Conservation (phyloP, 2,329 filamentous ascomycete genomes). For the Fusarium sp. region DNA sequence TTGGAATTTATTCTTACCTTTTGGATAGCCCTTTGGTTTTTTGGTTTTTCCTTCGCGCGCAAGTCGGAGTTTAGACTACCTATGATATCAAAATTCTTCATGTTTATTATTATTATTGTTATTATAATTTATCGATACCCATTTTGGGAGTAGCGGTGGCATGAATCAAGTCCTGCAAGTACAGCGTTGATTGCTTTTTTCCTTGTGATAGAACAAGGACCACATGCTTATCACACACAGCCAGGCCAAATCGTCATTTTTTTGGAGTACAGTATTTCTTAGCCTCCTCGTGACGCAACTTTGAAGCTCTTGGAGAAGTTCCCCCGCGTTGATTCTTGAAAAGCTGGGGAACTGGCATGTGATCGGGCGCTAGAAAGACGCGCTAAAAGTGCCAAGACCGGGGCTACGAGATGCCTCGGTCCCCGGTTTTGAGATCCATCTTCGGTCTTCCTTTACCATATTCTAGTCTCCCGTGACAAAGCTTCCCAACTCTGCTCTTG, state of each 20-base stretch:
- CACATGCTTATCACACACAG: conserved; percentile 27
- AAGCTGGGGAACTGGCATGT: conserved; percentile 51
- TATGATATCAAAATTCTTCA: conserved; percentile 4
- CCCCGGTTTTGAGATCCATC: conserved; percentile 44
- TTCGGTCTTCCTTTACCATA: conserved; percentile 23
- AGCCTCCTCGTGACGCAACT: conserved; percentile 41
- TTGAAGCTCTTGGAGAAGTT: conserved; percentile 22
- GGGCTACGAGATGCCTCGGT: conserved; percentile 52
- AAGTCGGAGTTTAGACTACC: conserved; percentile 4
- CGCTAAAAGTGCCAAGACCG: conserved; percentile 45
- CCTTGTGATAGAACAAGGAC: conserved; percentile 34
- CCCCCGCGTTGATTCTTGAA: conserved; percentile 29
- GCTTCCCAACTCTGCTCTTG: conserved; percentile 33
- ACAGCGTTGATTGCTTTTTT: conserved; percentile 12
- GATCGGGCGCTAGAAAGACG: conserved; percentile 38
- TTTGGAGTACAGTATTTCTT: conserved; percentile 26
- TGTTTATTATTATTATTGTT: conserved; percentile 2
- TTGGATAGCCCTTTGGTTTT: background rate
- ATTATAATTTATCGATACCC: conserved; percentile 18
- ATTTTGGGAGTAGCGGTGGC: conserved; percentile 7
- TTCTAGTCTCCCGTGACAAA: conserved; percentile 31
- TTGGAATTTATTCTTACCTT: background rate
- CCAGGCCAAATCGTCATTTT: conserved; percentile 17
- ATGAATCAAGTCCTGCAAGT: conserved; percentile 23
- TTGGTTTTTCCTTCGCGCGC: too few species aligned